Conservation (phyloP, 2,329 filamentous ascomycete genomes). For the Colletotrichum sp. region DNA sequence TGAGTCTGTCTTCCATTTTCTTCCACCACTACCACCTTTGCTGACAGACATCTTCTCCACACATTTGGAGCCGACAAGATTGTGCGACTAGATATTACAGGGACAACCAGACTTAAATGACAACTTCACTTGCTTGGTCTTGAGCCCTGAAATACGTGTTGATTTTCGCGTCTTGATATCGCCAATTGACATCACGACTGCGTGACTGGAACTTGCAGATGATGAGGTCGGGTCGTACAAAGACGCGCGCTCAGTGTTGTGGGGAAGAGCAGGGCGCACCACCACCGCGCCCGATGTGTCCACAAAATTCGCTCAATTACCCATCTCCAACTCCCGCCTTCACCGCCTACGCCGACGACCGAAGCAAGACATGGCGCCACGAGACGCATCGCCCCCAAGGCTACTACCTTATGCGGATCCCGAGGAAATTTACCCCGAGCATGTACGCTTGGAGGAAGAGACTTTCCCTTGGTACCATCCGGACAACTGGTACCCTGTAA, state of each 20-base stretch:
- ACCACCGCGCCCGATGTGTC: not conserved
- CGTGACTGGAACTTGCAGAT: not conserved
- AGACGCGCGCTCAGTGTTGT: not conserved
- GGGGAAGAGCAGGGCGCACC: not conserved
- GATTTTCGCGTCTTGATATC: not conserved
- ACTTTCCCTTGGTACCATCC: slow-evolving; percentile 25
- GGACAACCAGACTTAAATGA: not conserved
- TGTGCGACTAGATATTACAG: not conserved
- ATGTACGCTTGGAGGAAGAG: slow-evolving; percentile 26
- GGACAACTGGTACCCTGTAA: slow-evolving; percentile 27
- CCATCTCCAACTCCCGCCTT: not conserved
- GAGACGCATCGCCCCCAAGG: slow-evolving; percentile 2
- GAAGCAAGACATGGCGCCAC: not conserved
- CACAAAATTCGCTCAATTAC: not conserved
- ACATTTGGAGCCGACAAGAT: not conserved
- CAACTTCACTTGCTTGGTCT: not conserved
- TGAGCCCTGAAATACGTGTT: no score
- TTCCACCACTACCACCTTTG: not conserved
- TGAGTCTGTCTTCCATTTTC: not conserved
- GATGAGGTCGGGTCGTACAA: not conserved
- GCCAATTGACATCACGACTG: not conserved
- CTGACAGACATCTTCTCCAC: not conserved
- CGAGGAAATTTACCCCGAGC: slow-evolving; percentile 3
- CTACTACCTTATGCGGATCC: not conserved
- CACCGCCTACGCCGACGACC: not conserved